phyloP scores from a whole-genome alignment of 2,329 filamentous ascomycete genomes.

The Pochonia chlamydosporia region DNA sequence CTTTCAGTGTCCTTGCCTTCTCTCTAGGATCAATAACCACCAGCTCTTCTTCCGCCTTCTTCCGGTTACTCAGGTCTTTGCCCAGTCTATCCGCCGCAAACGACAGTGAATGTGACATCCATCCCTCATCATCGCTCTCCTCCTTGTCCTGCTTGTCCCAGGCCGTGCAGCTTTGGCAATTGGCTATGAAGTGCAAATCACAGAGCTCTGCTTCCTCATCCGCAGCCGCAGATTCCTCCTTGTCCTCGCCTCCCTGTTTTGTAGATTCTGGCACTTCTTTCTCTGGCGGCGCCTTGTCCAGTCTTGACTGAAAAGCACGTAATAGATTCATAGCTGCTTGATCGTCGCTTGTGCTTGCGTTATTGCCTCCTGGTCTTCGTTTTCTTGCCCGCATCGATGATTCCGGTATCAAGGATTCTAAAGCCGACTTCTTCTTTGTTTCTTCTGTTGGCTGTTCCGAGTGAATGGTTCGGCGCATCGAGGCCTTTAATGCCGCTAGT shows the following conservation, averaged over 20 bases:
- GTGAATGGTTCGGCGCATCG: constrained; percentile 64
- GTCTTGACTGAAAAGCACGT: constrained; percentile 71
- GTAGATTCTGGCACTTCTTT: constrained; percentile 31
- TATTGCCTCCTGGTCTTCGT: constrained; percentile 53
- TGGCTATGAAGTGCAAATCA: constrained; percentile 91
- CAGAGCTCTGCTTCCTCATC: constrained; percentile 73
- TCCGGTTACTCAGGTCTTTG: constrained; percentile 86
- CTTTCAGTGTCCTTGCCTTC: constrained; percentile 67
- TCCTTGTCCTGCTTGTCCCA: constrained; percentile 66
- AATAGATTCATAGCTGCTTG: constrained; percentile 64
- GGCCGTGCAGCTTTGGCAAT: constrained; percentile 84
- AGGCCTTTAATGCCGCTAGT: constrained; percentile 74
- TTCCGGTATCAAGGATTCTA: constrained; percentile 70
- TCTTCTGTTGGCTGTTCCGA: constrained; percentile 42
- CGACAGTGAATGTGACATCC: constrained; percentile 80
- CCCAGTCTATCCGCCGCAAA: constrained; percentile 88
- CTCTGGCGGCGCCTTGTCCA: constrained; percentile 51
- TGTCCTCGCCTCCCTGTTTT: constrained; percentile 28
- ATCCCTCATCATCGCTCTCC: constrained; percentile 60
- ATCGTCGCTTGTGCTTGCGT: constrained; percentile 49
- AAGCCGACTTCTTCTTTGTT: constrained; percentile 54
- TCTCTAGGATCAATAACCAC: constrained; percentile 90
- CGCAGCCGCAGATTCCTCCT: constrained; percentile 14
- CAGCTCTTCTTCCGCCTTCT: constrained; percentile 84
- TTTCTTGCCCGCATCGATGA: constrained; percentile 68